phyloP scores from a whole-genome alignment of 2,329 filamentous ascomycete genomes.

The Xylariaceae sp. region DNA sequence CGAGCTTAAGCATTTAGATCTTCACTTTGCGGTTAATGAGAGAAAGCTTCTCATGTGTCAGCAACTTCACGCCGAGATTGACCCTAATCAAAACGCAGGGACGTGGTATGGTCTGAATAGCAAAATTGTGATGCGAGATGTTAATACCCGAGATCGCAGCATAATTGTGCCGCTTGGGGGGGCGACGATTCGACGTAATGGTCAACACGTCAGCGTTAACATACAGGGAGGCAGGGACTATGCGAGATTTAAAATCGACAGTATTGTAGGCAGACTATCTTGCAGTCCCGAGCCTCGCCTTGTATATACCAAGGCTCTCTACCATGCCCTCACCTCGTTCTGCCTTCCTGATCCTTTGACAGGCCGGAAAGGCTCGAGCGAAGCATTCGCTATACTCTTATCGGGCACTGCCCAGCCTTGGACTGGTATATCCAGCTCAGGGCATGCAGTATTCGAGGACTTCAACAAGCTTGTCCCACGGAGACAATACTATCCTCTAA shows the following conservation, averaged over 20 bases:
- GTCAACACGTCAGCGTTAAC: constrained; percentile 27
- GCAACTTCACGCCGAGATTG: constrained; percentile 60
- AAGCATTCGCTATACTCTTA: constrained; percentile 58
- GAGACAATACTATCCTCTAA: constrained; percentile 47
- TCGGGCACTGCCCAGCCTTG: constrained; percentile 60
- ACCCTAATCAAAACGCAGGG: constrained; percentile 64
- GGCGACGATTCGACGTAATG: constrained; percentile 36
- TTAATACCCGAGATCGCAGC: constrained; percentile 51
- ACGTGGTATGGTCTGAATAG: constrained; percentile 65
- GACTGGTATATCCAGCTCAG: constrained; percentile 39
- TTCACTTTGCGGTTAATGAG: constrained; percentile 59
- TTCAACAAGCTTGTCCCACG: constrained; percentile 41
- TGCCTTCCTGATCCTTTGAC: constrained; percentile 19
- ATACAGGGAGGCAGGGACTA: constrained; percentile 4
- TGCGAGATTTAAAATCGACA: constrained; percentile 17
- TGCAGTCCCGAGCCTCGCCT: constrained; percentile 24
- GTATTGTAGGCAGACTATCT: constrained; percentile 12
- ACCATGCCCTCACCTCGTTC: constrained; percentile 25
- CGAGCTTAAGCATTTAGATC: constrained; percentile 58
- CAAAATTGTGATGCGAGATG: constrained; percentile 62
- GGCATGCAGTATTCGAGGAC: constrained; percentile 20
- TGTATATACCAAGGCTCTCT: constrained; percentile 20
- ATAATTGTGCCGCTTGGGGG: constrained; percentile 62
- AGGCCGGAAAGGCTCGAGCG: constrained; percentile 52
- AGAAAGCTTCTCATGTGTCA: constrained; percentile 51